Base-by-base conservation (phyloP, 331 rosid genomes). In the Quercus phellos region DNA sequence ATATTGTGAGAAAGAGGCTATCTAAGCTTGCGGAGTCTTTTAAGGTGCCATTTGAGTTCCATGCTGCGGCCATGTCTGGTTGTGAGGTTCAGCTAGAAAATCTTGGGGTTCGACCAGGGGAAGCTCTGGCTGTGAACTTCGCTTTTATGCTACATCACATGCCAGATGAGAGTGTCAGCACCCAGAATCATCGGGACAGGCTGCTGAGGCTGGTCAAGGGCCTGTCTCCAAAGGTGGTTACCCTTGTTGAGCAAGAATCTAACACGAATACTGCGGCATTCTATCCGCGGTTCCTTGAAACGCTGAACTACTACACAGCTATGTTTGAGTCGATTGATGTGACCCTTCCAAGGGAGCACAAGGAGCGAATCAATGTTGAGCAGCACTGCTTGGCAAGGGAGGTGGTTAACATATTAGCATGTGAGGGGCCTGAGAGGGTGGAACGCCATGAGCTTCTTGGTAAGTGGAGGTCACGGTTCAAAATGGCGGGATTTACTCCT, bases 111-210 rank as follows among this genome's bases (percentile, higher is more conserved):
- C 86, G 76, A 77, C 89, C 82, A 0, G 93, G 94, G 26, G 97
- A 93, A 87, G 89, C 96, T 35, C 77, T 95, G 35, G 99, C 99
- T n/a, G 90, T 95, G 56, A 95, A 95, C 78, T 95, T 95, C 38
- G 96, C 98, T 1, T 95, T 93, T 84, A 85, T 91, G 94, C 91
- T 95, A 14, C 99, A 94, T 59, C 98, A 91, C 89, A 87, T 87
- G 99, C 93, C 98, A 0, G 99, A 94, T 60, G 99, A 94, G 78
- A 94, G 99, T 75, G 99, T 94, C 72, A 90, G 96, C 87, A 92
- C 93, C 6, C 83, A 86, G 81, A 93, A 93, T 69, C 98, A 91
- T 38, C 83, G 99, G 60, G 98, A 95, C 67, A 78, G 92, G 81
- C 85, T 95, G 8, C 73, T 95, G 87, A 86, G 97, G 83, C 51